phyloP scores from a whole-genome alignment of 495 filamentous ascomycete species.

The Lindgomyces ingoldianus region DNA sequence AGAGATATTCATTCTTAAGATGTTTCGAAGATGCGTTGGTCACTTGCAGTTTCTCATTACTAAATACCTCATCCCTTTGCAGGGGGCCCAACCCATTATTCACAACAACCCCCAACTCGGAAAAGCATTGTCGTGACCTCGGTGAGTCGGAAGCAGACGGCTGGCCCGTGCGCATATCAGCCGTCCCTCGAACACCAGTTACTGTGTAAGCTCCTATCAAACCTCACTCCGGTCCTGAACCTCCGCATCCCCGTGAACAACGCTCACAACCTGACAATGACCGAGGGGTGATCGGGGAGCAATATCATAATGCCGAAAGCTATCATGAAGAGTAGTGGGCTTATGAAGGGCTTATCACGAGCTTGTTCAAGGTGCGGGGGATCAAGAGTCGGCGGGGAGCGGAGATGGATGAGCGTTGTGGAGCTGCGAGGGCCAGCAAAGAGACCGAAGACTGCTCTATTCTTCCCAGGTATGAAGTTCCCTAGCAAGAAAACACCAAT shows the following conservation, averaged over 20 bases:
- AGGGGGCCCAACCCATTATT: neutral
- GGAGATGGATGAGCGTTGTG: conserved; percentile 32
- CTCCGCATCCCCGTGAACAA: neutral
- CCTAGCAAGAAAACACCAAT: neutral
- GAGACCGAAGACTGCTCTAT: conserved; percentile 46
- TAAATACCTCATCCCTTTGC: no score
- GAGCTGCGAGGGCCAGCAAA: conserved; percentile 7
- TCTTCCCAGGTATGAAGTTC: conserved; percentile 46
- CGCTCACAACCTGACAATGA: neutral
- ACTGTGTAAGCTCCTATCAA: no score
- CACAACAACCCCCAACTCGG: neutral
- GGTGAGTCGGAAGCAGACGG: neutral
- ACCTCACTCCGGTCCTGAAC: no score
- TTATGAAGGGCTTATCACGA: neutral
- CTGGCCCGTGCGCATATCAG: neutral
- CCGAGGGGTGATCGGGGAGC: neutral
- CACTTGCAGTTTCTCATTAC: no score
- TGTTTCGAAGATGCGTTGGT: no score
- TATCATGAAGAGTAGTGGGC: neutral
- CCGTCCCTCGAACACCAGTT: no score
- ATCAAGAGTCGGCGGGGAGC: neutral
- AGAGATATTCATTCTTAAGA: no score
- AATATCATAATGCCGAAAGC: neutral
- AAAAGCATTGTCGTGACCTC: neutral
- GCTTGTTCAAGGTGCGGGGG: conserved; percentile 5